Evolutionary conservation across 2,329 filamentous ascomycete genomes (phyloP).

Genomic region (Neofusicoccum ribis): DNA sequence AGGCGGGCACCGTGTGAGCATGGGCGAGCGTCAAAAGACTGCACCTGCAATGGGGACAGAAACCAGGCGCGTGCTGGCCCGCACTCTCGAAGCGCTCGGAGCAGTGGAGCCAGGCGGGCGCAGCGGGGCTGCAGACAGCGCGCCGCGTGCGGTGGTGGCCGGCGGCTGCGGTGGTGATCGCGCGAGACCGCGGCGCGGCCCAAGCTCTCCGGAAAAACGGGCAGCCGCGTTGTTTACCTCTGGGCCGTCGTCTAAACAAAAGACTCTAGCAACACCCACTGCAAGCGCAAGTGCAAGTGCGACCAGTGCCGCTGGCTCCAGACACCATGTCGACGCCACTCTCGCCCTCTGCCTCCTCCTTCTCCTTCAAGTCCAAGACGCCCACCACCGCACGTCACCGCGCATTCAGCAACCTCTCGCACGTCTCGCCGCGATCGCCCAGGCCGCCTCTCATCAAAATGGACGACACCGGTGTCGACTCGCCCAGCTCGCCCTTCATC

Average conservation of each 20-base stretch:
- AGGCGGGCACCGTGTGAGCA: too few relatives aligned
- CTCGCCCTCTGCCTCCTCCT: conserved; percentile 5
- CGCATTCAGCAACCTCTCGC: conserved; percentile 4
- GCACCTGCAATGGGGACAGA: too few relatives aligned
- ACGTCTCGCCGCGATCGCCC: conserved; percentile 13
- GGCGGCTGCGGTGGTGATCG: too few relatives aligned
- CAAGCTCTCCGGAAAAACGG: conserved; percentile 7
- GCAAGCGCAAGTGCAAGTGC: not conserved
- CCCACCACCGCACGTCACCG: conserved; percentile 15
- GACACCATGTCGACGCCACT: conserved; percentile 15
- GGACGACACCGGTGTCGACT: conserved; percentile 38
- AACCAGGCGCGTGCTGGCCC: not conserved
- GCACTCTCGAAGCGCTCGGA: too few relatives aligned
- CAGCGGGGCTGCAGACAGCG: too few relatives aligned
- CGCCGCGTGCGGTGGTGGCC: too few relatives aligned
- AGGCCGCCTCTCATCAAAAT: conserved; percentile 12
- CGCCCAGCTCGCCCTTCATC: conserved; percentile 52
- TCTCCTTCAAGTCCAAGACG: conserved; percentile 6
- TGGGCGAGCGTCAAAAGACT: too few relatives aligned
- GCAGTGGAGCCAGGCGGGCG: too few relatives aligned
- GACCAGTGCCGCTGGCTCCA: not conserved
- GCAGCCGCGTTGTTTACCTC: conserved; percentile 16
- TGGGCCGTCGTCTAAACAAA: not conserved
- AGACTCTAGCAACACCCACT: not conserved
- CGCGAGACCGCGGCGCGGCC: not conserved